These are phyloP conservation scores for Hypomontagnella submonticulosa DNA, from an alignment of 495 filamentous ascomycete genomes.

Conservation along the genomic window DNA sequence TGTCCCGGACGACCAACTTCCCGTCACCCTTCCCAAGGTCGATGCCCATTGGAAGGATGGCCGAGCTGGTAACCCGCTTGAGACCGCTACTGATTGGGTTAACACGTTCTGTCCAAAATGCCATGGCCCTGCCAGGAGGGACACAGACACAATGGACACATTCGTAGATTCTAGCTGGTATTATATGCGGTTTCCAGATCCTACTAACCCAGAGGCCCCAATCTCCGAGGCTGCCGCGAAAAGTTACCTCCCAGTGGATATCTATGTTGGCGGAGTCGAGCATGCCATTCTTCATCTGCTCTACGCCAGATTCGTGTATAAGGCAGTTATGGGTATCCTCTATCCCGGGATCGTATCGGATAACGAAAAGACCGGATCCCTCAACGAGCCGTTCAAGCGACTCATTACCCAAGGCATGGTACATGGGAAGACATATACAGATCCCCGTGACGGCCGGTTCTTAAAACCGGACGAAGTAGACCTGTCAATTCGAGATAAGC, in stretches of 20 bases:
- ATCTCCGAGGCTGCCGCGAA: constrained; percentile 69
- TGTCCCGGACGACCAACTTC: constrained; percentile 79
- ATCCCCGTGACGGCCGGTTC: constrained; percentile 79
- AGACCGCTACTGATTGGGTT: constrained; percentile 76
- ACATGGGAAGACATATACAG: constrained; percentile 82
- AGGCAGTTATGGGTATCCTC: constrained; percentile 73
- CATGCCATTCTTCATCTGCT: constrained; percentile 93
- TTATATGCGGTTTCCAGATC: constrained; percentile 80
- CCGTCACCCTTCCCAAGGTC: constrained; percentile 78
- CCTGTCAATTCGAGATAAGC: constrained; percentile 63
- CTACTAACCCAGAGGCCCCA: constrained; percentile 68
- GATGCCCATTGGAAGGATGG: constrained; percentile 73
- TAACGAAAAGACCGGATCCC: constrained; percentile 52
- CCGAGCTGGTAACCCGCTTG: constrained; percentile 80
- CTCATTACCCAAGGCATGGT: constrained; percentile 94
- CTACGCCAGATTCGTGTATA: constrained; percentile 90
- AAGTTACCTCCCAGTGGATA: constrained; percentile 73
- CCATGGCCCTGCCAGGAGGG: constrained; percentile 73
- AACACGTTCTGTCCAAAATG: constrained; percentile 82
- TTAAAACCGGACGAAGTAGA: constrained; percentile 82
- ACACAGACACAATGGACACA: constrained; percentile 96
- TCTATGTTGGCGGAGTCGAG: constrained; percentile 89
- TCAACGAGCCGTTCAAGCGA: constrained; percentile 77
- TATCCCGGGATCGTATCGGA: constrained; percentile 27
- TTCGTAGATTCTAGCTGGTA: constrained; percentile 97